These are phyloP conservation scores for Holtermannia corniformis DNA, from an alignment of 768 basidiomycete species.

Conservation along the genomic window DNA sequence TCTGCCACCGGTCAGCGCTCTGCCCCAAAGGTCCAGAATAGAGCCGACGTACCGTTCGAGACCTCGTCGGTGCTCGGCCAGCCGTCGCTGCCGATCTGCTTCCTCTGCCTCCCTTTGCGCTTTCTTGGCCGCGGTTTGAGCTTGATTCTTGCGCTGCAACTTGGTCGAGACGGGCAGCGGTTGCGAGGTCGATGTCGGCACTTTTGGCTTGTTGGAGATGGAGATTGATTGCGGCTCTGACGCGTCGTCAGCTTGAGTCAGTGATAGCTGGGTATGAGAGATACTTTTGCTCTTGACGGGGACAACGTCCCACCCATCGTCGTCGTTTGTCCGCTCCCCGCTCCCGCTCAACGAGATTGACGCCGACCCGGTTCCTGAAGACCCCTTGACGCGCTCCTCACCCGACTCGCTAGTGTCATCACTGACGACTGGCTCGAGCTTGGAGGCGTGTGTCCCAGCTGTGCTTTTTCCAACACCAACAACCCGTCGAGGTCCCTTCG, in stretches of 20 bases:
- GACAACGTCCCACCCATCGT: constrained; percentile 36
- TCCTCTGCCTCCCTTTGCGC: constrained; percentile 28
- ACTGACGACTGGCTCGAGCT: no score
- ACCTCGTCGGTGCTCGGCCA: constrained; percentile 23
- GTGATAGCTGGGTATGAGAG: neutral
- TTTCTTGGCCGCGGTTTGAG: constrained; percentile 31
- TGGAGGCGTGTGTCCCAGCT: no score
- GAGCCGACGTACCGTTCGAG: constrained; percentile 22
- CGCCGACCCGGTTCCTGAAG: neutral
- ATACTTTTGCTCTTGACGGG: constrained; percentile 28
- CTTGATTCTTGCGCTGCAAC: constrained; percentile 31
- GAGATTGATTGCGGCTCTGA: constrained; percentile 18
- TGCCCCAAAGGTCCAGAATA: neutral
- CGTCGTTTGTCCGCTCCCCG: constrained; percentile 7
- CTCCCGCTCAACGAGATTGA: neutral
- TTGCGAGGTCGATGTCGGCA: constrained; percentile 4
- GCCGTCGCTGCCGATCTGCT: constrained; percentile 21
- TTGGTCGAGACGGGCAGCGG: constrained; percentile 21
- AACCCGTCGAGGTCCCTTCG: neutral
- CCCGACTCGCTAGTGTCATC: no score
- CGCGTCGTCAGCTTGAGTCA: neutral
- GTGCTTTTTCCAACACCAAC: neutral
- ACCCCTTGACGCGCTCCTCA: no score
- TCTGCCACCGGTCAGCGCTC: constrained; percentile 7
- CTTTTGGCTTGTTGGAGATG: neutral